Evolutionary conservation across 108 stramenopile genomes (phyloP), one percentile per base, ranked within the genome.

Genomic region (Hondaea fermentalgiana): DNA sequence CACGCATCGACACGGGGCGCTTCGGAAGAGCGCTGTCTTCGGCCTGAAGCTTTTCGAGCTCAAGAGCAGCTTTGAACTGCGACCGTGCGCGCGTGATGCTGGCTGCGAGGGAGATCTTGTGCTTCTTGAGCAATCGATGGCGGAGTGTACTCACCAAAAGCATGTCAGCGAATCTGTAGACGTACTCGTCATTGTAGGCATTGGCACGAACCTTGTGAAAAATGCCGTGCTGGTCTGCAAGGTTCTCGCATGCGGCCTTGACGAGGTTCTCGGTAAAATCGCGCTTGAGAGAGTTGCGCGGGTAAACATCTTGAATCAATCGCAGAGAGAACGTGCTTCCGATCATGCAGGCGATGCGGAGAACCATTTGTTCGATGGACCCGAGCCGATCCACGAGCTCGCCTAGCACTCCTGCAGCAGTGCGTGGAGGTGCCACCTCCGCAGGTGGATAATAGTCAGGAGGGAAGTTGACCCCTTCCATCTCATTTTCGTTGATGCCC

Each of bases 351-450:
- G 87, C 90, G 29, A 59, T 87, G 29, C n/a, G 57, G 5, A 91
- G 90, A 25, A 91, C 60, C 44, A 91, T 19, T 57, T 91, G 90
- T 28, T 88, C 44, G 19, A 83, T 21, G 16, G 88, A n/a, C 49
- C 25, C 16, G 42, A 72, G 88, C 19, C 90, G 90, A 60, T 90
- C 89, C 14, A 87, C 89, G 10, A 17, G 28, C 21, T 25, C 72
- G 28, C 87, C 59, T 0, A 87, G 59, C 23, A 83, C 76, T 8
- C 76, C 76, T 6, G 76, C 76, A 12, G 76, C 76, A 53, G 76
- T 83, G n/a, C 49, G 49, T 12, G 76, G 76, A 2, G 76, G 76
- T n/a, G 76, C 49, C n/a, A 83, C 76, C 76, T 83, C 76, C 43
- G 49, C 28, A 6, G 76, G 76, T 6, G 76, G 49, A 83, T 83